Percentiles rank a stretch among this genome's conserved stretches.
Conservation (phyloP, 1,284 basidiomycete species). For the Cutaneotrichosporon cutaneum region DNA sequence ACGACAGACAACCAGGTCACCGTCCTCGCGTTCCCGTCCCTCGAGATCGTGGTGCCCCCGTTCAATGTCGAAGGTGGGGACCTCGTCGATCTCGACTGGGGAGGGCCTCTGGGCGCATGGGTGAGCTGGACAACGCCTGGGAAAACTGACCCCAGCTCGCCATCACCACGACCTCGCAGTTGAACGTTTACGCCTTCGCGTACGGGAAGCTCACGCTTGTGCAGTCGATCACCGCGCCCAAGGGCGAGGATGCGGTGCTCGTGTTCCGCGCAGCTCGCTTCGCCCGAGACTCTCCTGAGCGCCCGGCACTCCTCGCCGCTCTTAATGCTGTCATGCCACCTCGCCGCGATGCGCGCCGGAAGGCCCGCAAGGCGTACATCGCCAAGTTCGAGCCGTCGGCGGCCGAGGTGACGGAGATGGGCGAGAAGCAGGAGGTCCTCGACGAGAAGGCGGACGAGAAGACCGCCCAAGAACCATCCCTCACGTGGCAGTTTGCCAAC, state of each 20-base stretch:
- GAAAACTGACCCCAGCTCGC: conserved; percentile 29
- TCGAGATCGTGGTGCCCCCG: conserved; percentile 60
- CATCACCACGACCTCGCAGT: conserved; percentile 38
- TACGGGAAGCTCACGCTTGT: conserved; percentile 33
- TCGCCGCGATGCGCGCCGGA: conserved; percentile 31
- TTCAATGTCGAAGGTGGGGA: conserved; percentile 37
- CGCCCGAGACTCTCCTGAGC: conserved; percentile 24
- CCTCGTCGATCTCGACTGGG: conserved; percentile 49
- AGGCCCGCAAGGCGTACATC: conserved; percentile 43
- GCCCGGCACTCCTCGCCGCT: conserved; percentile 55
- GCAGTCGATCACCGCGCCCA: conserved; percentile 43
- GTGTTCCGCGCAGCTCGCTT: conserved; percentile 74
- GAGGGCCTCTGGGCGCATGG: conserved; percentile 40
- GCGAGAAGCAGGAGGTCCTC: conserved; percentile 23
- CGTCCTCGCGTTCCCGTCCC: conserved; percentile 65
- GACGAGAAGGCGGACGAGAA: conserved; percentile 10
- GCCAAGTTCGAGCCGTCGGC: conserved; percentile 38
- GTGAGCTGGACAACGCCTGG: conserved; percentile 24
- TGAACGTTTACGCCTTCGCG: conserved; percentile 34
- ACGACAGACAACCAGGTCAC: conserved; percentile 57
- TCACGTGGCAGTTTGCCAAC: conserved; percentile 50
- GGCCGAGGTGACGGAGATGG: conserved; percentile 53
- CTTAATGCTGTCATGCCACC: conserved; percentile 62
- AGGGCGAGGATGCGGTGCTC: conserved; percentile 47
- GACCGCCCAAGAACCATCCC: background rate